phyloP scores from a whole-genome alignment of 2,329 filamentous ascomycete genomes.

The Clarireedia paspali region DNA sequence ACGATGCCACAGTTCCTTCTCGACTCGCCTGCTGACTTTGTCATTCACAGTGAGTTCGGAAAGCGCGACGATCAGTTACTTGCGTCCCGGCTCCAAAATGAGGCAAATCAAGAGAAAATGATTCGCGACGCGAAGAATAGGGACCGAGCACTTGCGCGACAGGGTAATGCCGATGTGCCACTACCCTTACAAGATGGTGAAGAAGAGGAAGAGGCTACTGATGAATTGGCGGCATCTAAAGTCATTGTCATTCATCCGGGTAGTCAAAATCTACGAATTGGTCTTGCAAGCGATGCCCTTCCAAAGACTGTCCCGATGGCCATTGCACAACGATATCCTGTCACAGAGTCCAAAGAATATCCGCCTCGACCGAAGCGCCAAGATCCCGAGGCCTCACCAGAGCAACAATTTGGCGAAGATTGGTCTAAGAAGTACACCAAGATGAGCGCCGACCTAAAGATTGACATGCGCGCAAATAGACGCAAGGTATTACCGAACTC shows the following conservation, averaged over 20 bases:
- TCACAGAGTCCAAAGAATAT: slow-evolving; percentile 77
- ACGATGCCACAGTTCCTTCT: too few relatives aligned
- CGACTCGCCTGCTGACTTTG: slow-evolving; percentile 2
- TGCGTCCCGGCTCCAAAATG: slow-evolving; percentile 77
- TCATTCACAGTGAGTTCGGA: slow-evolving; percentile 70
- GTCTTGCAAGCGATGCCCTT: slow-evolving; percentile 89
- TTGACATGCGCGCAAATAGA: slow-evolving; percentile 89
- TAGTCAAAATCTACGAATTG: slow-evolving; percentile 90
- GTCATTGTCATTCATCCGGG: slow-evolving; percentile 93
- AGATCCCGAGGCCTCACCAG: slow-evolving; percentile 46
- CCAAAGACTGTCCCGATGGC: slow-evolving; percentile 93
- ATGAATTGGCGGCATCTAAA: slow-evolving; percentile 70
- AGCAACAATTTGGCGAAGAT: slow-evolving; percentile 85
- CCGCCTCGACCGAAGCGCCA: slow-evolving; percentile 69
- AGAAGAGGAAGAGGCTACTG: slow-evolving; percentile 44
- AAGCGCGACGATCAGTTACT: slow-evolving; percentile 97
- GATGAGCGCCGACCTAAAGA: slow-evolving; percentile 80
- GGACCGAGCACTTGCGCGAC: slow-evolving; percentile 75
- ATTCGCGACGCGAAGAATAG: slow-evolving; percentile 81
- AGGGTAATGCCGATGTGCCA: slow-evolving; percentile 58
- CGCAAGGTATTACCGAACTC: slow-evolving; percentile 94
- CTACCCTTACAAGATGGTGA: slow-evolving; percentile 47
- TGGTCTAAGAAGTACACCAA: slow-evolving; percentile 67
- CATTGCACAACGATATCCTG: slow-evolving; percentile 69
- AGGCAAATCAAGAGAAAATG: slow-evolving; percentile 76